Base-by-base conservation (phyloP, 345 rosid species). In the Eucalyptus sp. region DNA sequence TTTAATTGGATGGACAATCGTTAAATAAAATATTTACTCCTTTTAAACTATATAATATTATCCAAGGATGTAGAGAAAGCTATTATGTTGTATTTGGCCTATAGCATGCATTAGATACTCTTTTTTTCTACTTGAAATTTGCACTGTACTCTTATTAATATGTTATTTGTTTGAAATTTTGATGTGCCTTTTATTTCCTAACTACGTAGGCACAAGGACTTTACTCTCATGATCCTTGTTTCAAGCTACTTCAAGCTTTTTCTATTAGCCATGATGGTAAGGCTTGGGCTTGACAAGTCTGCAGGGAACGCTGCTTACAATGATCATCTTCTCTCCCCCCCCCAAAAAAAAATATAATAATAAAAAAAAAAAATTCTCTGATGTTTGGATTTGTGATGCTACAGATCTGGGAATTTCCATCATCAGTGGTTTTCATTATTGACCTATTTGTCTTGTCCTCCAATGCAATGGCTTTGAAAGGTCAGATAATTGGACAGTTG, bases 401-500 rank as follows among this genome's bases (percentile, higher is more conserved):
- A 50, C 96, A 96, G 99, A 95, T 97, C 52, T 96, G 98, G 99
- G 95, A 95, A 88, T 95, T 97, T 87, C 98, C 98, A 8, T 88
- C 95, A 50, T 96, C 96, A 13, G 97, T 95, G 90, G 91, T 94
- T 87, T 93, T 92, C 91, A 94, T 95, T 50, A 91, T 95, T 86
- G 98, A 97, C 91, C 90, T 95, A 88, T 94, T 97, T 50, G 96
- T 96, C 60, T 89, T 96, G 86, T 95, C 98, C 89, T 97, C 96
- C 87, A 97, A 95, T 81, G 88, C 88, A 17, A 96, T 95, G 54
- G 97, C 98, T 76, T 88, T 96, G 90, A 94, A 93, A 97, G 99
- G 98, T 96, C 46, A 92, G 95, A 89, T 17, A 51, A 31, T n/a
- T 33, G 29, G 41, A 31, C 50, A 17, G 17, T 64, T 58, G 87